Conservation (phyloP, 257 asterid species). For the Solanum habrochaites region DNA sequence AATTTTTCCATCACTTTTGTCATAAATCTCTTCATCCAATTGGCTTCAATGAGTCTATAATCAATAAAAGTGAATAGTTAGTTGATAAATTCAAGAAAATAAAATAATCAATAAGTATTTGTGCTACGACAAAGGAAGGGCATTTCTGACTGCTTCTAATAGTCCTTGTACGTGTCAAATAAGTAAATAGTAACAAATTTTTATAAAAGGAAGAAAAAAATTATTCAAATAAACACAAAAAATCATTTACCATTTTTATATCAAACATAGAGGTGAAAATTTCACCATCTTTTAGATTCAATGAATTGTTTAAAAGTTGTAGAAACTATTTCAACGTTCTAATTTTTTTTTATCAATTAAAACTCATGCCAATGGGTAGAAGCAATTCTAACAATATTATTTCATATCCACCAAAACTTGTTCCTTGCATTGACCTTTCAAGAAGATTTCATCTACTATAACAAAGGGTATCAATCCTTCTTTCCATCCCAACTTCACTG, state of each 20-base stretch:
- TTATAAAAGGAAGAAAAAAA: not conserved
- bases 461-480: not conserved
- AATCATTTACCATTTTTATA: no score
- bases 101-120: not conserved
- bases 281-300: not conserved
- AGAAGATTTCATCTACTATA: not conserved
- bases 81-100: not conserved
- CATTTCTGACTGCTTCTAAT: not conserved
- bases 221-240: no score
- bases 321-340: not conserved
- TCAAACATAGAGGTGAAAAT: no score
- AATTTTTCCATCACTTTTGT: not conserved
- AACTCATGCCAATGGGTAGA: not conserved
- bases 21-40: no score
- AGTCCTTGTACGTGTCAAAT: not conserved
- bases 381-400: no score
- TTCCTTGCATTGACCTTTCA: not conserved
- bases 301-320: not conserved
- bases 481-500: not conserved
- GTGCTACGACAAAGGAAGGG: not conserved
- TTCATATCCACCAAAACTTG: no score
- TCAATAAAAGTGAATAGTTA: not conserved
- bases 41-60: no score
- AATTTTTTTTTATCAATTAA: not conserved
- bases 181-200: no score